phyloP scores from a whole-genome alignment of 495 filamentous ascomycete species.

The Lasiosphaeria ovina region DNA sequence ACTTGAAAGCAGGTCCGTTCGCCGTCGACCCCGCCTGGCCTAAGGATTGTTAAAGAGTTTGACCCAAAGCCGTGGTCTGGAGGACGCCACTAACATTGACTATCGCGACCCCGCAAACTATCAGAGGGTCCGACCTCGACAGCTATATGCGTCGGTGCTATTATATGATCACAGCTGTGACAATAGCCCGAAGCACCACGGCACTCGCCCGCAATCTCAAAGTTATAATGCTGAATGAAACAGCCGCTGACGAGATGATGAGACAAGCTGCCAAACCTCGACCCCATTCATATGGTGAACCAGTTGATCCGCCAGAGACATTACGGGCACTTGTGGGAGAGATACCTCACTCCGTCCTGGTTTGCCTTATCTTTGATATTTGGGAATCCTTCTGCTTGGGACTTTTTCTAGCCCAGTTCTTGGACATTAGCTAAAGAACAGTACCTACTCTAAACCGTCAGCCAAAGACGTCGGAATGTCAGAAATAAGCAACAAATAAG shows the following conservation, averaged over 20 bases:
- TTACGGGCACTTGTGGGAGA: neutral
- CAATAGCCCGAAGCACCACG: neutral
- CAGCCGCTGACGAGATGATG: neutral
- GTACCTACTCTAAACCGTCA: too few species aligned
- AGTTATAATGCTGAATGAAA: conserved; percentile 1
- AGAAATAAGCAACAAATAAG: too few species aligned
- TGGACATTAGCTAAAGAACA: too few species aligned
- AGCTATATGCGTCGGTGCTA: conserved; percentile 18
- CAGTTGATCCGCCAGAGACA: neutral
- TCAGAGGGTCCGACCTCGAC: conserved; percentile 13
- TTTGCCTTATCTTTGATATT: too few species aligned
- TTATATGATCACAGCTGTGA: conserved; percentile 17
- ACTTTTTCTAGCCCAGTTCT: too few species aligned
- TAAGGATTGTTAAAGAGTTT: conserved; percentile 15
- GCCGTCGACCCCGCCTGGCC: neutral
- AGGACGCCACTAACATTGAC: conserved; percentile 12
- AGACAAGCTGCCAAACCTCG: neutral
- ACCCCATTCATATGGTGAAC: neutral
- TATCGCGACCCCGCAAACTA: conserved; percentile 21
- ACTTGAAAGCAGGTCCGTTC: conserved; percentile 7
- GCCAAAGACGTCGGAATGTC: too few species aligned
- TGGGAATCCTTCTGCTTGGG: too few species aligned
- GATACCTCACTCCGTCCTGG: neutral
- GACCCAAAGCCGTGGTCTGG: conserved; percentile 13
- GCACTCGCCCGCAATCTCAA: neutral